Evolutionary conservation across 441 rosid genomes (phyloP), one percentile per base, ranked within the genome.

Genomic region (Populus hybrid): DNA sequence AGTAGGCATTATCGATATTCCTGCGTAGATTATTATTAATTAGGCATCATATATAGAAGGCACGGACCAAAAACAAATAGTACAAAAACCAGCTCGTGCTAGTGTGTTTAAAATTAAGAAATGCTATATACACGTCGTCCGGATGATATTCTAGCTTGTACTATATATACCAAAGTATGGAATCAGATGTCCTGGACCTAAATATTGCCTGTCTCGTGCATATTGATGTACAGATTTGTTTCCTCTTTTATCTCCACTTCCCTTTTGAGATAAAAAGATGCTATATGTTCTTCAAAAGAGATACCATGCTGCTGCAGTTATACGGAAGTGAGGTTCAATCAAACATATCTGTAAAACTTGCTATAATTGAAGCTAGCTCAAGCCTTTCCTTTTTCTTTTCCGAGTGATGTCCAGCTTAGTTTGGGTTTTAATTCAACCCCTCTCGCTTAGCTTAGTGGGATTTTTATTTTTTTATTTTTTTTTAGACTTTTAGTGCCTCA

Each of bases 311-410:
- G 6, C 74, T 32, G 76, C 66, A 24, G 40, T 36, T 23, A 11
- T 68, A n/a, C 11, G 61, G 71, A 78, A 78, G 85, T 76, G 85
- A 71, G 78, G 84, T 76, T 70, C 80, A 80, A 80, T 82, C 87
- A 79, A 82, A 26, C 57, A 24, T 64, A 57, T 63, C 66, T 70
- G 71, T 50, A 61, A 71, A 61, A 71, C 26, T 70, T 26, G 19
- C 69, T 64, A n/a, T 21, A 26, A 57, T 36, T 61, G 46, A 71
- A 80, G 53, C 74, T 71, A 71, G 70, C 67, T 8, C 63, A 64
- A 53, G 50, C 21, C 23, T 12, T 61, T n/a, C 16, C 42, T 26
- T 26, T 36, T 9, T 7, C 11, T 67, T 38, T 35, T 72, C 14
- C 14, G 77, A 74, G 82, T 83, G 77, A 35, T 79, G 73, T 81